These are phyloP conservation scores for Yamadazyma insecticola DNA, from an alignment of 805 yeast species.

Conservation along the genomic window DNA sequence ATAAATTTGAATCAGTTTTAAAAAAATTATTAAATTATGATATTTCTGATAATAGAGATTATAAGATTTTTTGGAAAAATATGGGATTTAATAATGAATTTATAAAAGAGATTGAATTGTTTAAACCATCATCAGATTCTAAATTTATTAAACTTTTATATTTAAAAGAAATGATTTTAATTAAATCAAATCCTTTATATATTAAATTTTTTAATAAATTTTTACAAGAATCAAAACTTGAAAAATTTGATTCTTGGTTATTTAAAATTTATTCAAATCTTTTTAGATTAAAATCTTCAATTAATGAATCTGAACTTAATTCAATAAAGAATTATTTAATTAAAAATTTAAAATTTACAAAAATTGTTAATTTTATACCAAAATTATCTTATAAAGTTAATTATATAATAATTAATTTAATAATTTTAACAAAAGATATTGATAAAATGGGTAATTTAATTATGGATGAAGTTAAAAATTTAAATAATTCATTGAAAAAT, in stretches of 20 bases:
- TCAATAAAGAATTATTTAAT: conserved; percentile 22
- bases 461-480: too few species aligned
- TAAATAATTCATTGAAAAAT: too few species aligned
- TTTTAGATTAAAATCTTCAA: conserved; percentile 14
- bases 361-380: conserved; percentile 15
- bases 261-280: conserved; percentile 23
- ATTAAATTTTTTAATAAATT: conserved; percentile 23
- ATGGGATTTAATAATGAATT: conserved; percentile 20
- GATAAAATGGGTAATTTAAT: too few species aligned
- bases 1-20: conserved; percentile 12
- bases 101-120: conserved; percentile 8
- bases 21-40: conserved; percentile 7
- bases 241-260: conserved; percentile 20
- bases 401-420: conserved; percentile 8
- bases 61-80: conserved; percentile 48
- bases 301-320: conserved; percentile 17
- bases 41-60: conserved; percentile 56
- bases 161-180: conserved; percentile 15
- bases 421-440: conserved; percentile 14
- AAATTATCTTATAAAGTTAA: conserved; percentile 1
- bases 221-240: conserved; percentile 11
- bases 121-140: conserved; percentile 14
- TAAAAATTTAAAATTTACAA: conserved; percentile 28
- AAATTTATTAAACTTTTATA: conserved; percentile 25
- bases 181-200: conserved; percentile 20